These are phyloP conservation scores for Pichia sp. DNA, from an alignment of 1,139 yeast species.

Conservation along the genomic window DNA sequence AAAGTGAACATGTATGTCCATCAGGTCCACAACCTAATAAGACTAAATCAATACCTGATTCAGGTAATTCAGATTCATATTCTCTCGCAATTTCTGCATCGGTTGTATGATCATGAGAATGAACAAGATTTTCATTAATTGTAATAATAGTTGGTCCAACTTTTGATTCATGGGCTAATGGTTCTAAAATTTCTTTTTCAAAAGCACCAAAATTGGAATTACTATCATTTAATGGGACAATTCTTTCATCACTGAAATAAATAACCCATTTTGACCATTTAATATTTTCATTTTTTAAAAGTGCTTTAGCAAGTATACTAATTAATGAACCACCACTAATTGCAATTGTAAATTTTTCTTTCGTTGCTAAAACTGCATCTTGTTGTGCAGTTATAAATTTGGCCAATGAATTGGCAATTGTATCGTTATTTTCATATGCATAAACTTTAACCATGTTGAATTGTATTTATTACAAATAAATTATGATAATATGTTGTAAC, in stretches of 20 bases:
- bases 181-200: constrained; percentile 48
- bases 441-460: constrained; percentile 35
- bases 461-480: not conserved
- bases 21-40: constrained; percentile 76
- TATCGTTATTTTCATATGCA: constrained; percentile 47
- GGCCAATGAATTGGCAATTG: constrained; percentile 56
- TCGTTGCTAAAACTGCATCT: constrained; percentile 41
- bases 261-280: constrained; percentile 67
- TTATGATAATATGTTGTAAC: not conserved
- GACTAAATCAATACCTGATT: constrained; percentile 43
- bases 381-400: constrained; percentile 49
- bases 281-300: constrained; percentile 50
- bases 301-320: constrained; percentile 63
- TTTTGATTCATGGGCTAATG: constrained; percentile 28
- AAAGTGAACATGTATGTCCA: constrained; percentile 73
- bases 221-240: constrained; percentile 59
- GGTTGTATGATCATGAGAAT: constrained; percentile 43
- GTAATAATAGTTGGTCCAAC: constrained; percentile 41
- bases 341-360: constrained; percentile 58
- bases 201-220: constrained; percentile 67
- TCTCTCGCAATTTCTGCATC: constrained; percentile 45
- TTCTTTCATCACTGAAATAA: constrained; percentile 66
- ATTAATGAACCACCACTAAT: constrained; percentile 89
- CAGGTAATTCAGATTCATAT: constrained; percentile 43
- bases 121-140: constrained; percentile 43